Evolutionary conservation across 108 stramenopile genomes (phyloP), one percentile per base, ranked within the genome.

Genomic region (Skeletonema marinoi): DNA sequence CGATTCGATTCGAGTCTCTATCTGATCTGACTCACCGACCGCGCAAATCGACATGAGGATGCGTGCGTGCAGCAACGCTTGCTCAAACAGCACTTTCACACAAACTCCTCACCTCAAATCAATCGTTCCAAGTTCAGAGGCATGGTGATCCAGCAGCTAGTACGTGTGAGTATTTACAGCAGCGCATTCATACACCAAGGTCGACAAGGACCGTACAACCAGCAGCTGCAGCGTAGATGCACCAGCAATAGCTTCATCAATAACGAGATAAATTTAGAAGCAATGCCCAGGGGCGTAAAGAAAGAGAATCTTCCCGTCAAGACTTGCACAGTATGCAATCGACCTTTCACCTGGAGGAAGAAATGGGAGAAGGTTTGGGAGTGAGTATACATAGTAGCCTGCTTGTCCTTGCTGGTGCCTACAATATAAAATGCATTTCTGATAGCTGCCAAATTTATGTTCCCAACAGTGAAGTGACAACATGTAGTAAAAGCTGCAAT

Each of bases 291-390:
- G 31, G 81, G 81, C 10, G 81, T 83, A 32, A 79, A 82, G 59
- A 87, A 87, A 68, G 68, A 79, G n/a, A 77, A 88, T 66, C 66
- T 88, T 38, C 88, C 88, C 4, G 36, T 56, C 30, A 88, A 88
- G 80, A 41, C 84, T 5, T 88, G 88, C 62, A 72, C 77, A 5
- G 73, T 78, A 6, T 88, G 88, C 56, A 50, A 71, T 14, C 62
- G 87, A 21, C 86, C 88, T 1, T 88, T 88, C 60, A 87, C 71
- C 39, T 88, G 88, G 88, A 68, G 95, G 14, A 96, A 96, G 72
- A 96, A 96, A 77, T 96, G 95, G 95, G 95, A 96, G 67, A 59
- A 85, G 61, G 78, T 77, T 51, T 96, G 95, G 95, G 93, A 93
- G 44, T 46, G 5, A 46, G 44, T 41, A 1, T 41, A 1, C 10